Evolutionary conservation across 1,284 basidiomycete species (phyloP), one percentile per base, ranked within the genome.

Genomic region (Microbotryum intermedium): DNA sequence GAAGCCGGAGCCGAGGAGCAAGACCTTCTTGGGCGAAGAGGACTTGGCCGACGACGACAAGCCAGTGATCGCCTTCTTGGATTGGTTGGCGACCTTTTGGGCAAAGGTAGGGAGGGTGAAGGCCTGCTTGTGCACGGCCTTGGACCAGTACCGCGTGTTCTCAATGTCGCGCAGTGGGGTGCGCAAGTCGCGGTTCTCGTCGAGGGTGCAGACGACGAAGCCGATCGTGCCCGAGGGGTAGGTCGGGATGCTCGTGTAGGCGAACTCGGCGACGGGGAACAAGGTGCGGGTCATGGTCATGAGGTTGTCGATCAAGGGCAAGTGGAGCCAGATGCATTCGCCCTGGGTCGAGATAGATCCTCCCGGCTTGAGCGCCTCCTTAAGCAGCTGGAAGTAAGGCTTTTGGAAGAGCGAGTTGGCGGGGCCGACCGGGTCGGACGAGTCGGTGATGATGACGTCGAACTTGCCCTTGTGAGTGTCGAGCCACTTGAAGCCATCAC

Each of bases 371-470:
- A 98, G 83, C 0, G 94, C 90, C 69, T 90, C 85, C 74, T 90
- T 84, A 64, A 98, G 83, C 53, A 98, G 84, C 74, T 91, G 83
- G 79, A 97, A 99, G 83, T 97, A 98, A 1, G 93, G 89, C 75
- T 92, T 89, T 78, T 98, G 83, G 83, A 98, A 98, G 68, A 98
- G 86, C 29, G 88, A 84, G 61, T 86, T 86, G 55, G 94, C 94
- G 50, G 94, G 94, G 46, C 95, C 94, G 62, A 97, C 92, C 51
- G 95, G 94, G 77, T 98, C 95, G 26, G 93, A 97, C 44, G 93
- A 97, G 77, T 98, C 94, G 68, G 91, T 98, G 79, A 98, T 88
- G 80, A 98, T 97, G 67, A 90, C 90, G 74, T 99, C 94, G 83
- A 97, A 99, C 65, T 86, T 85, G 67, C 85, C 81, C 72, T 88